A percentile compares a stretch with the other conserved stretches of the same genome.
Evolutionary conservation across 371 early-diverging fungal species (phyloP).

Genomic region (Mucor sp.): DNA sequence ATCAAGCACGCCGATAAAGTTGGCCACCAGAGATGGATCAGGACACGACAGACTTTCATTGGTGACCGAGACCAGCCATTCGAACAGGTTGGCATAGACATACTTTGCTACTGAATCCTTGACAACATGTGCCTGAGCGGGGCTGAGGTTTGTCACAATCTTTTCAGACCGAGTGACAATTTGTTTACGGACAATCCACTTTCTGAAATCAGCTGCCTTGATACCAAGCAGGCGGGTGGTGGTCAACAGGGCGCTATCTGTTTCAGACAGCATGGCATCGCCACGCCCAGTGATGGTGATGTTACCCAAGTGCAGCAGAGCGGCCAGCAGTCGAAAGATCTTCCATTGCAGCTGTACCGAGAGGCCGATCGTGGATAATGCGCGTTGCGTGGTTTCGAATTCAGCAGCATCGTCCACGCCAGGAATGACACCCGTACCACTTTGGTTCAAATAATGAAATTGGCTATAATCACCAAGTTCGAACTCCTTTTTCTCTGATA

Average conservation of each 20-base stretch:
- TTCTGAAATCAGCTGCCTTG: slow-evolving; percentile 74
- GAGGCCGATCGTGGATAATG: slow-evolving; percentile 87
- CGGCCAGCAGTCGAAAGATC: slow-evolving; percentile 87
- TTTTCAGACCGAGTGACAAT: slow-evolving; percentile 88
- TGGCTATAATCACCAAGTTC: slow-evolving; percentile 70
- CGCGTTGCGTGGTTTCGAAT: slow-evolving; percentile 85
- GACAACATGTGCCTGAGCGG: slow-evolving; percentile 77
- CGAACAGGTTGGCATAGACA: slow-evolving; percentile 91
- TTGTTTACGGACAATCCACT: slow-evolving; percentile 92
- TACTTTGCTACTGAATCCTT: slow-evolving; percentile 94
- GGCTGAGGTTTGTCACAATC: slow-evolving; percentile 79
- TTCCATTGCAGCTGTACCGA: slow-evolving; percentile 85
- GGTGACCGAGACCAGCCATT: slow-evolving; percentile 87
- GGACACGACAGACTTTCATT: slow-evolving; percentile 74
- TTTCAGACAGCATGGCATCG: slow-evolving; percentile 73
- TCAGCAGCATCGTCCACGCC: slow-evolving; percentile 93
- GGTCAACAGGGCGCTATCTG: slow-evolving; percentile 69
- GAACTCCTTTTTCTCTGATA: slow-evolving; percentile 80
- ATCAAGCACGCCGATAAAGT: slow-evolving; percentile 96
- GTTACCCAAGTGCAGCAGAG: slow-evolving; percentile 91
- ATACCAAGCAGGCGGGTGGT: slow-evolving; percentile 77
- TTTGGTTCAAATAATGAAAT: slow-evolving; percentile 88
- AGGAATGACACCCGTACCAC: slow-evolving; percentile 74
- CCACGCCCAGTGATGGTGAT: slow-evolving; percentile 78
- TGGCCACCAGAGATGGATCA: slow-evolving; percentile 43